These are phyloP conservation scores for Pezicula carpinea DNA, from an alignment of 2,329 filamentous ascomycete species.

Conservation along the genomic window DNA sequence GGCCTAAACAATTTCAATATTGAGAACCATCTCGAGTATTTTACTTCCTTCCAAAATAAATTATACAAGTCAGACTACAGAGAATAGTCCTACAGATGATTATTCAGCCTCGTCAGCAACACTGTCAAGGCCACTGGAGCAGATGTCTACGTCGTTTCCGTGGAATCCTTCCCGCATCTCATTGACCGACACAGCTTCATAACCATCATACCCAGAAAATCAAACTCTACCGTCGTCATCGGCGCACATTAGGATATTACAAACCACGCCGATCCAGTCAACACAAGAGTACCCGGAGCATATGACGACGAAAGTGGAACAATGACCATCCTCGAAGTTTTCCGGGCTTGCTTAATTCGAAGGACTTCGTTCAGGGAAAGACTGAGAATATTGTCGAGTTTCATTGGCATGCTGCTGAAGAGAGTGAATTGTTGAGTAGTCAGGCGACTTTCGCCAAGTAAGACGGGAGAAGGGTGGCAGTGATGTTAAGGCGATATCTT, in stretches of 20 bases:
- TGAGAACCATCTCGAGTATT: slow-evolving; percentile 67
- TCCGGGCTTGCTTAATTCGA: slow-evolving; percentile 71
- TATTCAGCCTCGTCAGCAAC: slow-evolving; percentile 66
- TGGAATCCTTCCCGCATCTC: slow-evolving; percentile 68
- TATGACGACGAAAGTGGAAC: slow-evolving; percentile 91
- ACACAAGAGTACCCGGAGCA: slow-evolving; percentile 58
- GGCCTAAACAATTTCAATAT: slow-evolving; percentile 71
- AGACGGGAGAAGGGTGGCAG: slow-evolving; percentile 59
- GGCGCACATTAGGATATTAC: slow-evolving; percentile 91
- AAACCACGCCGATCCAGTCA: slow-evolving; percentile 48
- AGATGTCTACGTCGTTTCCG: slow-evolving; percentile 57
- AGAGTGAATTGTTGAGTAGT: slow-evolving; percentile 78
- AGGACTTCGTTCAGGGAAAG: slow-evolving; percentile 63
- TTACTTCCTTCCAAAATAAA: slow-evolving; percentile 72
- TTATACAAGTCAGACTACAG: slow-evolving; percentile 76
- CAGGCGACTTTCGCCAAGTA: slow-evolving; percentile 83
- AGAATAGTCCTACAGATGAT: slow-evolving; percentile 77
- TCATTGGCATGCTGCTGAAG: slow-evolving; percentile 89
- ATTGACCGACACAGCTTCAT: slow-evolving; percentile 90
- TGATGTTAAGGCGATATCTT: slow-evolving; percentile 88
- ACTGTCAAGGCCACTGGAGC: slow-evolving; percentile 68
- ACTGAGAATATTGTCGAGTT: slow-evolving; percentile 86
- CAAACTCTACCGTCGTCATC: slow-evolving; percentile 76
- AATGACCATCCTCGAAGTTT: slow-evolving; percentile 86
- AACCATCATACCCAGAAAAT: slow-evolving; percentile 79